Percentiles rank a stretch among this genome's conserved stretches.
Conservation (phyloP, 164 flowering plant species). For the grape (Vitis vinifera) region ASM3070453v1 NC_081809.1:5262501-5263000, state of each 20-base stretch:
- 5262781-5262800: no score
- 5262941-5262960: constrained; percentile 44
- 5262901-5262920: constrained; percentile 86
- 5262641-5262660: constrained; percentile 51
- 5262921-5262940: constrained; percentile 41
- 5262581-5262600: constrained; percentile 40
- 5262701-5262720: constrained; percentile 43
- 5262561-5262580: constrained; percentile 19
- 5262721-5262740: constrained; percentile 25
- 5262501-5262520: constrained; percentile 37
- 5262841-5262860: constrained; percentile 76
- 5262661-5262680: constrained; percentile 52
- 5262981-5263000: constrained; percentile 10
- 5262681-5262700: constrained; percentile 31
- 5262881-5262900: constrained; percentile 78
- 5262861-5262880: constrained; percentile 73
- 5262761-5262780: no score
- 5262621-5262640: constrained; percentile 39
- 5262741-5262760: not conserved
- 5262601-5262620: constrained; percentile 42
- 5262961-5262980: constrained; percentile 42
- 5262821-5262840: constrained; percentile 45
- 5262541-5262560: constrained; percentile 37
- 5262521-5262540: constrained; percentile 36
- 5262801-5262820: not conserved